phyloP scores from a whole-genome alignment of 305 asterid genomes.

The Salvia sclarea region DNA sequence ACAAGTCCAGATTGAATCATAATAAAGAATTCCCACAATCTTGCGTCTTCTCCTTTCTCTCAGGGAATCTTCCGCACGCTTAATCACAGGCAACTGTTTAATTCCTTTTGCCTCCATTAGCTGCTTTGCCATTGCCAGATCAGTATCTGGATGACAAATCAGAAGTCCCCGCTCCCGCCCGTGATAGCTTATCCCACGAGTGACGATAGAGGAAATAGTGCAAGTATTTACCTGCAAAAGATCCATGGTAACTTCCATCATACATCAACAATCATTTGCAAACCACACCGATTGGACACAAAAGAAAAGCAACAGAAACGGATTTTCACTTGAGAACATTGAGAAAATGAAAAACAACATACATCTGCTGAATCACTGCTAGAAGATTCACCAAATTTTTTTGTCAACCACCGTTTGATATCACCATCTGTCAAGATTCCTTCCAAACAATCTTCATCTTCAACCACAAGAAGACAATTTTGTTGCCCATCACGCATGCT shows the following conservation, averaged over 20 bases:
- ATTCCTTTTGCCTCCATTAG: constrained; percentile 96
- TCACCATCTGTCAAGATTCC: constrained; percentile 91
- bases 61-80: constrained; percentile 57
- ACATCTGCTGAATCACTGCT: constrained; percentile 56
- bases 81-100: constrained; percentile 84
- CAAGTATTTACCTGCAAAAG: constrained; percentile 54
- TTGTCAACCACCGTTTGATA: constrained; percentile 54
- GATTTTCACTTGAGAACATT: constrained; percentile 11
- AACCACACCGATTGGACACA: constrained; percentile 3
- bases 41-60: constrained; percentile 70
- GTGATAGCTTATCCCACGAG: constrained; percentile 71
- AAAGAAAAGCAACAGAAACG: constrained; percentile 23
- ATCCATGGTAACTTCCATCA: constrained; percentile 10
- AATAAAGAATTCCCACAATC: constrained; percentile 64
- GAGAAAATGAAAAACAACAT: constrained; percentile 31
- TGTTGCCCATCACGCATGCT: constrained; percentile 74
- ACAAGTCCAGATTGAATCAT: constrained; percentile 69
- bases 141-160: constrained; percentile 84
- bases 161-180: constrained; percentile 74
- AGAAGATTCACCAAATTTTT: constrained; percentile 51
- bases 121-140: constrained; percentile 85
- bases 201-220: constrained; percentile 75
- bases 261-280: constrained; percentile 13
- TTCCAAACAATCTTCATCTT: constrained; percentile 67
- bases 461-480: constrained; percentile 70